phyloP scores from a whole-genome alignment of 2,329 filamentous ascomycete species.

The Ophiostoma pallidulum region DNA sequence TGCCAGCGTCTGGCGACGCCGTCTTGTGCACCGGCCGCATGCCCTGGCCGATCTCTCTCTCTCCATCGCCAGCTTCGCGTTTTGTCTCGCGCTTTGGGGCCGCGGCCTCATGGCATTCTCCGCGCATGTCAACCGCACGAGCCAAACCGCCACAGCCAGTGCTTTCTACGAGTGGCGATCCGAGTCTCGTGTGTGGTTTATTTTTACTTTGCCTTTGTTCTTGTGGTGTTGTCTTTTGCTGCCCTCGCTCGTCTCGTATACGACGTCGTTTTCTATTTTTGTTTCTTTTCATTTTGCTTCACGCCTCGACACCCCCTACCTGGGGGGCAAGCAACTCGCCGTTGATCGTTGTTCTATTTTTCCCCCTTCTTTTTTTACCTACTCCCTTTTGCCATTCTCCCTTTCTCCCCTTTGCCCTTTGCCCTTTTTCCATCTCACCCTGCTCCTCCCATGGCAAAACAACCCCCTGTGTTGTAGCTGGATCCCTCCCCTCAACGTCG shows the following conservation, averaged over 20 bases:
- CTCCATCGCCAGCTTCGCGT: background rate
- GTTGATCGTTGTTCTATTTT: background rate
- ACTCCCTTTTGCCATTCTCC: background rate
- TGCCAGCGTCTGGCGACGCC: background rate
- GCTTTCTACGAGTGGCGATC: background rate
- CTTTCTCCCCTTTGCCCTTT: background rate
- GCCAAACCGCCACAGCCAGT: background rate
- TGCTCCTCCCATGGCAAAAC: background rate
- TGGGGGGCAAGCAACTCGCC: too few relatives aligned
- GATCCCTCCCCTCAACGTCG: too few relatives aligned
- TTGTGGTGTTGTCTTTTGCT: background rate
- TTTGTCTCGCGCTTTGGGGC: conserved; percentile 8
- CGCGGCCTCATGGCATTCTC: background rate
- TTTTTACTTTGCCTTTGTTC: conserved; percentile 2
- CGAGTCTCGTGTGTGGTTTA: background rate
- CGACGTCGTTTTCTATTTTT: background rate
- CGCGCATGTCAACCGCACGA: too few relatives aligned
- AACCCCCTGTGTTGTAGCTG: too few relatives aligned
- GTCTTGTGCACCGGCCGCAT: too few relatives aligned
- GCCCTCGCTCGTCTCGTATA: too few relatives aligned
- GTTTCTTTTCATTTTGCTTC: background rate
- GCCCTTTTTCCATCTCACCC: background rate
- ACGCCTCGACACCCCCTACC: too few relatives aligned
- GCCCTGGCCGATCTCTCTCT: too few relatives aligned
- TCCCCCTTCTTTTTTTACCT: background rate